These are phyloP conservation scores for Lecanoromycetidae sp. DNA, from an alignment of 2,329 filamentous ascomycete species.

Conservation along the genomic window DNA sequence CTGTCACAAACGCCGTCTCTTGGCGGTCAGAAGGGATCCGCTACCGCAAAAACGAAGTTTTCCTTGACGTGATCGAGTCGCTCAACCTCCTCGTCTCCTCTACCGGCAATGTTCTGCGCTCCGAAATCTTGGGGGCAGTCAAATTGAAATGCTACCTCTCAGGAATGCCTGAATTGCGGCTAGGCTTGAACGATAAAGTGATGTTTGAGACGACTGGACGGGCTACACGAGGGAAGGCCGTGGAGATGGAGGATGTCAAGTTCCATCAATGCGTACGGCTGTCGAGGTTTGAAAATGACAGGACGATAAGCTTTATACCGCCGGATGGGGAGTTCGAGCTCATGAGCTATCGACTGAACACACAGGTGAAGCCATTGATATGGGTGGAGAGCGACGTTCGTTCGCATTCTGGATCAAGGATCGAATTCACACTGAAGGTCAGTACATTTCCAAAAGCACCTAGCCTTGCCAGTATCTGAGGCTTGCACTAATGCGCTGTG, in stretches of 20 bases:
- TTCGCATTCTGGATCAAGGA: constrained; percentile 83
- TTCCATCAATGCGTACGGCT: constrained; percentile 97
- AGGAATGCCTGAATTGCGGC: constrained; percentile 89
- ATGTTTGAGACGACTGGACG: constrained; percentile 98
- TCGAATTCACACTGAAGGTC: constrained; percentile 96
- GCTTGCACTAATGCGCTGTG: background rate
- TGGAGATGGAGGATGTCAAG: constrained; percentile 99
- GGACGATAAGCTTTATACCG: constrained; percentile 97
- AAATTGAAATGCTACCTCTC: constrained; percentile 99
- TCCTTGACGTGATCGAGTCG: constrained; percentile 92
- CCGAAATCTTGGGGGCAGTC: constrained; percentile 89
- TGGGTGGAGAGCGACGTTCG: constrained; percentile 99
- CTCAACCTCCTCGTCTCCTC: constrained; percentile 90
- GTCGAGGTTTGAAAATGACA: constrained; percentile 93
- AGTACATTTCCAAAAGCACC: background rate
- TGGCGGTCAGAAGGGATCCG: constrained; percentile 97
- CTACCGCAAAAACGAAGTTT: constrained; percentile 98
- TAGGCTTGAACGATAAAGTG: constrained; percentile 96
- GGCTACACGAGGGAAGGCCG: constrained; percentile 86
- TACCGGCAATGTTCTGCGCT: constrained; percentile 87
- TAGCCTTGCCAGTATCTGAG: background rate
- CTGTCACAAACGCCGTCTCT: constrained; percentile 93
- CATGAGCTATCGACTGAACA: constrained; percentile 98
- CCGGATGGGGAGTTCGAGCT: constrained; percentile 98
- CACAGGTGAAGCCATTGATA: constrained; percentile 93